A percentile compares a stretch with the other conserved stretches of the same genome.
phyloP scores from a whole-genome alignment of 208 protist genomes.

The Strigomonas galati region DNA sequence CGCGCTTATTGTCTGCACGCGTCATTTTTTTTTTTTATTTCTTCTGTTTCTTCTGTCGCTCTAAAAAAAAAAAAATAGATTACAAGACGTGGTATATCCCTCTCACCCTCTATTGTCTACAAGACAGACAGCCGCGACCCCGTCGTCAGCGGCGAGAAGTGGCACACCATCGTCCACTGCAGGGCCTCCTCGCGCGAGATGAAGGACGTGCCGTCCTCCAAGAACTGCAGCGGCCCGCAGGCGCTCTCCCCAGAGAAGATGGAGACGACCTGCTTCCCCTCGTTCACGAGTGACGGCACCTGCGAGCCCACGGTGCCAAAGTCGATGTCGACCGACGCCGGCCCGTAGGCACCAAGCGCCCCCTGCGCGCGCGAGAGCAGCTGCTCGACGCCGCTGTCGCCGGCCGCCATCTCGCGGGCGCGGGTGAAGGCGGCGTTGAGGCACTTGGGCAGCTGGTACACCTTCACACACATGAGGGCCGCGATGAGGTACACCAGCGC shows the following conservation, averaged over 20 bases:
- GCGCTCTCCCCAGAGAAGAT: slow-evolving; percentile 44
- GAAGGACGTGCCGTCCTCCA: slow-evolving; percentile 61
- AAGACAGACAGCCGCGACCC: slow-evolving; percentile 49
- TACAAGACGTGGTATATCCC: background rate
- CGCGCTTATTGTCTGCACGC: background rate
- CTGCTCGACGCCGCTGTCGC: slow-evolving; percentile 39
- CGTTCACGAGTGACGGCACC: slow-evolving; percentile 40
- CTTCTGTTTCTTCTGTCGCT: background rate
- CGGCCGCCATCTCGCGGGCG: slow-evolving; percentile 52
- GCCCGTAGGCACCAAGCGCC: slow-evolving; percentile 66
- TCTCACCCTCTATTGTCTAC: slow-evolving; percentile 20
- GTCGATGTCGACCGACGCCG: slow-evolving; percentile 67
- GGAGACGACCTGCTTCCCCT: slow-evolving; percentile 55
- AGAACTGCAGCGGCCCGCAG: slow-evolving; percentile 41
- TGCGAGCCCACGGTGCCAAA: slow-evolving; percentile 31
- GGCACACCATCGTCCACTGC: slow-evolving; percentile 75
- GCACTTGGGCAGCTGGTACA: slow-evolving; percentile 80
- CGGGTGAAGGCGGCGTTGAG: slow-evolving; percentile 68
- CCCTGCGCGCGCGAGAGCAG: slow-evolving; percentile 55
- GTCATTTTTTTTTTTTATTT: background rate
- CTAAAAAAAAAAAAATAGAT: slow-evolving; percentile 21
- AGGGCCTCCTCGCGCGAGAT: slow-evolving; percentile 68
- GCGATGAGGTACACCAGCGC: slow-evolving; percentile 57
- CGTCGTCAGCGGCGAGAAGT: slow-evolving; percentile 73
- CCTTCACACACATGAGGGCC: slow-evolving; percentile 81